Percentiles rank a stretch among this genome's conserved stretches.
phyloP scores from a whole-genome alignment of 106 monocot genomes.

The Dendrobium nobile region DNA sequence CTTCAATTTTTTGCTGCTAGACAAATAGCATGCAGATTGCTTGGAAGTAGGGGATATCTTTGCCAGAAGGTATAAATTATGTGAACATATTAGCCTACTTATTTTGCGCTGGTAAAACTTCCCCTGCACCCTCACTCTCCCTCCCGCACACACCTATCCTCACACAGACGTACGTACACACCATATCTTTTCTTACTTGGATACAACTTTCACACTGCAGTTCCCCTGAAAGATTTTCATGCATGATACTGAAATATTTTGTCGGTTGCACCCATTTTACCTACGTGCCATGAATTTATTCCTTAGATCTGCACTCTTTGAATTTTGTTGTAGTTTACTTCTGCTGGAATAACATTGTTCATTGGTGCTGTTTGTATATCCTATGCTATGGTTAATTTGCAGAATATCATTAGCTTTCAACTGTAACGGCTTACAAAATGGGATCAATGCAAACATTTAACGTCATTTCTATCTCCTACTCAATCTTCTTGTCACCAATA shows the following conservation, averaged over 20 bases:
- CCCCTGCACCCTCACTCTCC: background rate
- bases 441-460: too few species aligned
- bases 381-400: too few species aligned
- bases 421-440: too few species aligned
- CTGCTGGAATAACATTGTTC: background rate
- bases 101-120: background rate
- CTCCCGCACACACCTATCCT: background rate
- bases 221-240: background rate
- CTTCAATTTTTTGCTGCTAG: slow-evolving; percentile 71
- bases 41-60: slow-evolving; percentile 78
- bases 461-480: too few species aligned
- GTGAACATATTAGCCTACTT: background rate
- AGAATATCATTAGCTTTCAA: too few species aligned
- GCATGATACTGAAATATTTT: background rate
- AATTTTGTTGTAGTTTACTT: background rate
- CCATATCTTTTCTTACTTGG: background rate
- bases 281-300: background rate
- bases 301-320: background rate
- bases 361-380: too few species aligned
- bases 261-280: background rate
- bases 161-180: background rate
- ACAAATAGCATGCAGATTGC: slow-evolving; percentile 76
- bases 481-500: too few species aligned
- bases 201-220: background rate
- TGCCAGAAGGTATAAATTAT: slow-evolving; percentile 65